Evolutionary conservation across 2,329 filamentous ascomycete species (phyloP).

Genomic region (Alternaria dauci): DNA sequence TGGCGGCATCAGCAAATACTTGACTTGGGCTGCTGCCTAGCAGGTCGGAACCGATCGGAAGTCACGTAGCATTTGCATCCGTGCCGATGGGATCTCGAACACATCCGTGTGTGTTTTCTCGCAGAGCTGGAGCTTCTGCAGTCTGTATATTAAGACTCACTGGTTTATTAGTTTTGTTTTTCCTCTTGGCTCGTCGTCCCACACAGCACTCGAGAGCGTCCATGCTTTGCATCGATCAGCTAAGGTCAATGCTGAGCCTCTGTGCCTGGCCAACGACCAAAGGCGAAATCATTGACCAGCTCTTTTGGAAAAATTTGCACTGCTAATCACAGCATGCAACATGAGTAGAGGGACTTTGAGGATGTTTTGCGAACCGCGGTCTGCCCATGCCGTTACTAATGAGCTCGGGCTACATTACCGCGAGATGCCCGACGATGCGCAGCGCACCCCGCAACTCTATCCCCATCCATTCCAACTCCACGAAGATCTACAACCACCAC

Average conservation of each 20-base stretch:
- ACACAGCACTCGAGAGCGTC: too few relatives aligned
- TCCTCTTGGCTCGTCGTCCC: too few relatives aligned
- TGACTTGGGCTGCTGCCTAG: slow-evolving; percentile 15
- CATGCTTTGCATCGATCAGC: too few relatives aligned
- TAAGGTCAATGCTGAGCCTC: too few relatives aligned
- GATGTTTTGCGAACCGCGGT: too few relatives aligned
- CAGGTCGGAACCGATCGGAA: neutral
- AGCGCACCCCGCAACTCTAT: slow-evolving; percentile 18
- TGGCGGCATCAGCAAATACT: neutral
- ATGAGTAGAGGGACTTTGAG: neutral
- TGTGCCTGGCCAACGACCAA: rapidly evolving
- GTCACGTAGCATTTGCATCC: neutral
- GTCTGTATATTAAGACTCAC: rapidly evolving
- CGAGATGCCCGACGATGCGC: slow-evolving; percentile 24
- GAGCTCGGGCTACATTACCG: slow-evolving; percentile 22
- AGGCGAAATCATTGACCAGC: rapidly evolving
- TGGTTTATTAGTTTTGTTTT: too few relatives aligned
- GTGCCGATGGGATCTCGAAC: neutral
- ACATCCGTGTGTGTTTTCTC: too few relatives aligned
- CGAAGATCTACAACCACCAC: slow-evolving; percentile 2
- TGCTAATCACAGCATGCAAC: neutral
- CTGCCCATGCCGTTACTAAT: neutral
- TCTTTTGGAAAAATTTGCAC: too few relatives aligned
- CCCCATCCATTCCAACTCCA: slow-evolving; percentile 1
- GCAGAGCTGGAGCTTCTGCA: too few relatives aligned